Evolutionary conservation across 1,284 basidiomycete genomes (phyloP), one percentile per base, ranked within the genome.

Genomic region (Filobasidium uniguttulatum): DNA sequence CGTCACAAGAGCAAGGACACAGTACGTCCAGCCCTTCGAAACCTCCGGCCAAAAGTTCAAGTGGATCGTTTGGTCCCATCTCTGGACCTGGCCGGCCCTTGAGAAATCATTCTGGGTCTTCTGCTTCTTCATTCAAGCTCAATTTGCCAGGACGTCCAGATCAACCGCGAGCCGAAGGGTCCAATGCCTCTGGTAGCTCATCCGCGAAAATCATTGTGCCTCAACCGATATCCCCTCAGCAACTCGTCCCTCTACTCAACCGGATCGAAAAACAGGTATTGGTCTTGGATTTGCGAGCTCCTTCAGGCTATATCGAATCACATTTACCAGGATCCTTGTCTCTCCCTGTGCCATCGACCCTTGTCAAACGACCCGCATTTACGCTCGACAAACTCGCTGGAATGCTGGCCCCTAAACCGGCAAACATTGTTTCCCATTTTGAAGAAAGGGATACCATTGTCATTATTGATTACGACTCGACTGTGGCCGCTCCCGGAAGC

Each of bases 321-420:
- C 81, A 87, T 46, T 58, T 91, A 26, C 75, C 75, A 26, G 61
- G 71, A 36, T 82, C 90, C n/a, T 73, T 94, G 55, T 88, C 87
- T 36, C 77, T 97, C 51, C 87, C 86, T 41, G 85, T 94, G 4
- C 91, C 91, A 0, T 90, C 89, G 3, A 97, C 91, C 0, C 79
- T 97, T 23, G 81, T 98, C 61, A 88, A 88, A 55, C 80, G 89
- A 0, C 86, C 86, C 0, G 74, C 80, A 5, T 91, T 87, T 69
- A 81, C 82, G 23, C 75, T 90, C 8, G 72, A 78, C 29, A 81
- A 80, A 38, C 75, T 93, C 10, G 69, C 76, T 2, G 77, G 78
- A 23, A 88, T 89, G 81, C 75, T 93, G 15, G 77, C 79, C 0
- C 53, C 69, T 5, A 61, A 72, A 1, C 75, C 82, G 19, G 75